A percentile compares a stretch with the other conserved stretches of the same genome.
These are phyloP conservation scores for Begonia fuchsioides DNA, from an alignment of 306 rosid species.

Conservation along the genomic window DNA sequence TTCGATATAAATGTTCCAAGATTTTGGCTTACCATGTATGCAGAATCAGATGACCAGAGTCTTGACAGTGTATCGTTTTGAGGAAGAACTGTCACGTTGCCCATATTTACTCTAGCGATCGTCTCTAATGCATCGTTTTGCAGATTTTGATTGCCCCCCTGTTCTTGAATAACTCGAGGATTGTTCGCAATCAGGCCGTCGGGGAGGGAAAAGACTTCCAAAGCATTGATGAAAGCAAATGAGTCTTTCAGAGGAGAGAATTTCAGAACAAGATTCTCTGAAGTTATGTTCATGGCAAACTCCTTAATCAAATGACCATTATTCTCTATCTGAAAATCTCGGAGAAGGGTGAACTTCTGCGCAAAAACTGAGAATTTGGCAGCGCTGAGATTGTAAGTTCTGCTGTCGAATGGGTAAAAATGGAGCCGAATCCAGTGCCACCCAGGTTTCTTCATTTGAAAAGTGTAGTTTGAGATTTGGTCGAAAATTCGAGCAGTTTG, in stretches of 20 bases:
- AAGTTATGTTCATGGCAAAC: constrained; percentile 33
- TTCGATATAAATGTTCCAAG: constrained; percentile 21
- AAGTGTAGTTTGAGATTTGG: constrained; percentile 32
- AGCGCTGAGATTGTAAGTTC: constrained; percentile 24
- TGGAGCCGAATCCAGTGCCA: constrained; percentile 55
- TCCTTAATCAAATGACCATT: constrained; percentile 24
- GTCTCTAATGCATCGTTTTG: constrained; percentile 38
- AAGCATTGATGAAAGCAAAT: constrained; percentile 52
- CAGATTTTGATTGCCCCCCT: constrained; percentile 6
- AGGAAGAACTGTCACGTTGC: constrained; percentile 25
- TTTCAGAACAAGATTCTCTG: constrained; percentile 24
- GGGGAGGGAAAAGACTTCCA: constrained; percentile 43
- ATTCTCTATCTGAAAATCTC: constrained; percentile 19
- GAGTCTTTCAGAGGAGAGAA: constrained; percentile 39
- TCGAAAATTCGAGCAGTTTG: constrained; percentile 38
- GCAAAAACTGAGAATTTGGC: constrained; percentile 61
- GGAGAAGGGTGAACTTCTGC: constrained; percentile 30
- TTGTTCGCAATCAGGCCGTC: constrained; percentile 25
- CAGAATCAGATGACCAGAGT: constrained; percentile 40
- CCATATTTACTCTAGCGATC: constrained; percentile 51
- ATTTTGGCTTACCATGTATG: constrained; percentile 11
- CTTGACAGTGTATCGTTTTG: constrained; percentile 35
- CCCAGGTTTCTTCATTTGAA: constrained; percentile 31
- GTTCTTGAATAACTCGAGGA: constrained; percentile 10
- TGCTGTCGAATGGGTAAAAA: constrained; percentile 31